These are phyloP conservation scores for Citrullus amarus DNA, from an alignment of 306 rosid species.

Conservation along the genomic window DNA sequence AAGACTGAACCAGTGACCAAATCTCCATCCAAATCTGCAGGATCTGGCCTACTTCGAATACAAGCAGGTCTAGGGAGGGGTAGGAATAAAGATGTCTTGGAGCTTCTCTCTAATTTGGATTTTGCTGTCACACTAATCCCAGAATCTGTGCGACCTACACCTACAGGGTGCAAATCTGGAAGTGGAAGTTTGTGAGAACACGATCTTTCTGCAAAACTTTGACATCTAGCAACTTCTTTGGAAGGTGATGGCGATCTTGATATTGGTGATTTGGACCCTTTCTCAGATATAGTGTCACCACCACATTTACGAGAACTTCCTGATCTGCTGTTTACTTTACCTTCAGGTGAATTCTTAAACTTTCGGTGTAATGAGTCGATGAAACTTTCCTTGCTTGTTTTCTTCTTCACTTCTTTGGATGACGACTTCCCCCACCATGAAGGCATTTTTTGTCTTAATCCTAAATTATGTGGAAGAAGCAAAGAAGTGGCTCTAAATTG, in stretches of 20 bases:
- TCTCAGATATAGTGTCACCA: constrained; percentile 81
- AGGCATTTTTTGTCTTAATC: constrained; percentile 46
- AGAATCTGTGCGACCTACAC: constrained; percentile 69
- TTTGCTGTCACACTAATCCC: constrained; percentile 58
- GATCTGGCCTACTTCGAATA: constrained; percentile 42
- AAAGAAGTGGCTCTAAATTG: background rate
- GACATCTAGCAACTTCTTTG: constrained; percentile 76
- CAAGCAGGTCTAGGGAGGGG: constrained; percentile 77
- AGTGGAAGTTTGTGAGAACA: constrained; percentile 91
- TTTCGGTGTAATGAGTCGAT: constrained; percentile 63
- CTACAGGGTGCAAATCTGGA: constrained; percentile 60
- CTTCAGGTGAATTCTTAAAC: constrained; percentile 62
- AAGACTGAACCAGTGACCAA: constrained; percentile 46
- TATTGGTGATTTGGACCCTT: constrained; percentile 57
- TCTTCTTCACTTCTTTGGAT: constrained; percentile 86
- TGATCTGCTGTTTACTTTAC: constrained; percentile 42
- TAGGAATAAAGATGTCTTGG: constrained; percentile 47
- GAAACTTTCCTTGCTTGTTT: constrained; percentile 68
- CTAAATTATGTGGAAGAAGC: background rate
- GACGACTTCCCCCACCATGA: constrained; percentile 89
- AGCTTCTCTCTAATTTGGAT: constrained; percentile 46
- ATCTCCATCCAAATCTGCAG: constrained; percentile 74
- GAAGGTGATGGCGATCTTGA: constrained; percentile 93
- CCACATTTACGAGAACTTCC: constrained; percentile 49
- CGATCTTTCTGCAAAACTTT: constrained; percentile 84